Percentiles rank a stretch among this genome's conserved stretches.
Evolutionary conservation across 192 early-diverging fungal genomes (phyloP).

Genomic region (Rhizophagus clarus): DNA sequence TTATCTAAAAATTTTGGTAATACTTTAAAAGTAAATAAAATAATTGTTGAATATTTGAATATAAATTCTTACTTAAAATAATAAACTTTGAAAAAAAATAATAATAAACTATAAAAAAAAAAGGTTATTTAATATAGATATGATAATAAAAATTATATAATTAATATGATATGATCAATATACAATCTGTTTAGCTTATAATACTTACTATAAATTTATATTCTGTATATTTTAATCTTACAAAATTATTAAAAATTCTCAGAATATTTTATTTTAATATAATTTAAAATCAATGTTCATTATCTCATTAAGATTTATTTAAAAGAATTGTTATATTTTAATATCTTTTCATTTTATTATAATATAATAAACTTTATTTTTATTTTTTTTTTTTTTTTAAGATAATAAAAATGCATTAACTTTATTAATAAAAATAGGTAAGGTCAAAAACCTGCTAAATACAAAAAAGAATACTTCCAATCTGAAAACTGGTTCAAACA

Average conservation of each 20-base stretch:
- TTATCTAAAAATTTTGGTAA: not conserved
- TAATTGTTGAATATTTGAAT: not conserved
- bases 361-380: too few species aligned
- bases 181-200: not conserved
- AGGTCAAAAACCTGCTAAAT: too few species aligned
- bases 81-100: not conserved
- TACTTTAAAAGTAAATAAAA: not conserved
- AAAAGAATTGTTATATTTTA: too few species aligned
- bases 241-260: not conserved
- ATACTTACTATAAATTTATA: conserved; percentile 17
- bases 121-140: not conserved
- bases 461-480: too few species aligned
- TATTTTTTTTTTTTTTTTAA: too few species aligned
- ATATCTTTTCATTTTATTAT: too few species aligned
- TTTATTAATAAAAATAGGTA: too few species aligned
- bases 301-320: not conserved
- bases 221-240: not conserved
- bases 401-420: too few species aligned
- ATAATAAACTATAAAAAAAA: not conserved
- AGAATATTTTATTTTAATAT: not conserved
- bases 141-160: not conserved
- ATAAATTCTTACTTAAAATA: conserved; percentile 10
- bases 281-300: not conserved
- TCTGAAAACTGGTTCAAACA: too few species aligned
- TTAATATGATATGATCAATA: not conserved